Percentiles rank a stretch among this genome's conserved stretches.
Evolutionary conservation across 768 basidiomycete species (phyloP).

Genomic region (Boletus pseudo-olivaceus): DNA sequence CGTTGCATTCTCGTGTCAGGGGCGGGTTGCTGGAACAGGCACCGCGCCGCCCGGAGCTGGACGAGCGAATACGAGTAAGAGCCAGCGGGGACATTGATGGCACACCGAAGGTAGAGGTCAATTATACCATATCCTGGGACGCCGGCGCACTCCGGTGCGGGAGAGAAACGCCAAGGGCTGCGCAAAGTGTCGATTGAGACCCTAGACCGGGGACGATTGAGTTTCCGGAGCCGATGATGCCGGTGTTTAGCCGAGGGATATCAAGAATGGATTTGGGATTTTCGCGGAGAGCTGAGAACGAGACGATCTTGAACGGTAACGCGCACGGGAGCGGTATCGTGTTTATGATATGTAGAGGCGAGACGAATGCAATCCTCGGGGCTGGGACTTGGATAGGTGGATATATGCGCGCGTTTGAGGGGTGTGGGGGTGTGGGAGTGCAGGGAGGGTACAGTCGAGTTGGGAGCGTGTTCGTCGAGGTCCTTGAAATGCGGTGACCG

Average conservation of each 20-base stretch:
- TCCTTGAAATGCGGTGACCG: constrained; percentile 6
- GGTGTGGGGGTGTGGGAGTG: background rate
- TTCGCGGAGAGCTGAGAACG: constrained; percentile 6
- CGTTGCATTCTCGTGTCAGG: constrained; percentile 20
- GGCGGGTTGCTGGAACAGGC: constrained; percentile 5
- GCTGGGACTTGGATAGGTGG: constrained; percentile 9
- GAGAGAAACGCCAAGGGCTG: constrained; percentile 1
- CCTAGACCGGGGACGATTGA: constrained; percentile 3
- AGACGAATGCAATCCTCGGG: background rate
- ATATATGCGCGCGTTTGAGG: constrained; percentile 25
- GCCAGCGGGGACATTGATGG: constrained; percentile 25
- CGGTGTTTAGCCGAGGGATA: constrained; percentile 12
- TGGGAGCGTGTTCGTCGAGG: constrained; percentile 7
- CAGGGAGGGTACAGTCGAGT: background rate
- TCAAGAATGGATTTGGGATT: constrained; percentile 7
- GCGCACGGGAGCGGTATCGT: background rate
- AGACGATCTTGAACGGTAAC: background rate
- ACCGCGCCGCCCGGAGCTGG: background rate
- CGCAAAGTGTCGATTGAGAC: constrained; percentile 19
- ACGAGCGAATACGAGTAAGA: background rate
- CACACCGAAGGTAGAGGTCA: constrained; percentile 11
- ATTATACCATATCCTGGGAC: constrained; percentile 20
- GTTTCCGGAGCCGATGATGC: constrained; percentile 20
- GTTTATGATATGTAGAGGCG: constrained; percentile 6
- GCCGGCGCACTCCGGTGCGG: constrained; percentile 1